Evolutionary conservation across 345 rosid species (phyloP), one percentile per base, ranked within the genome.

Genomic region (Citrus maxima): DNA sequence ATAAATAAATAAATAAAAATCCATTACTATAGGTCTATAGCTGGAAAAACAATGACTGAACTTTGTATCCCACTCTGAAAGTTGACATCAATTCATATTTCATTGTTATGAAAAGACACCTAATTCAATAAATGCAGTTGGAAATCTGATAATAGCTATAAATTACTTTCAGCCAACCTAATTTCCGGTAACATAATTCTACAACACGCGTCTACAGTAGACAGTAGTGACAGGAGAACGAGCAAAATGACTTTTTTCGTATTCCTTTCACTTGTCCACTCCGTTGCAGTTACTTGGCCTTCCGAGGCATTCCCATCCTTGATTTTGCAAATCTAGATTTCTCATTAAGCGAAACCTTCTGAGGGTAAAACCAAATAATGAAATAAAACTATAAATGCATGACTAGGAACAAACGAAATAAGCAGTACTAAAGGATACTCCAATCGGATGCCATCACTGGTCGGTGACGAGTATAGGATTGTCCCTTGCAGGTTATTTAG

Each of bases 231-330:
- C 67, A 2, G 6, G 56, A 37, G 25, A 28, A 75, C 60, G 49
- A 49, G 62, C 34, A 7, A 75, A 65, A 30, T 16, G 62, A 5
- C 30, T 0, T 46, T 46, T 22, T 46, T 22, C 3, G 16, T 14
- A 35, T 30, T 13, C 19, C 38, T 14, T 38, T 24, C 46, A 42
- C 55, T 28, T 40, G 35, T 42, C 59, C 12, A 19, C 30, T 10
- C 30, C 49, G 24, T 75, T 75, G 10, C 30, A 32, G 24, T 75
- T 37, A 76, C 65, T 76, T 3, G 66, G 64, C 27, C 55, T 93
- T 90, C 83, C 89, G 84, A 42, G 95, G 89, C 95, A 87, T 90
- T 63, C 97, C 93, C 96, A 92, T 92, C 69, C 95, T 85, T 28
- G 98, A 93, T 80, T 87, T 92, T 22, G 98, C 98, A 67, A 84